phyloP scores from a whole-genome alignment of 2,329 filamentous ascomycete genomes.

The Parafenestella ontariensis region DNA sequence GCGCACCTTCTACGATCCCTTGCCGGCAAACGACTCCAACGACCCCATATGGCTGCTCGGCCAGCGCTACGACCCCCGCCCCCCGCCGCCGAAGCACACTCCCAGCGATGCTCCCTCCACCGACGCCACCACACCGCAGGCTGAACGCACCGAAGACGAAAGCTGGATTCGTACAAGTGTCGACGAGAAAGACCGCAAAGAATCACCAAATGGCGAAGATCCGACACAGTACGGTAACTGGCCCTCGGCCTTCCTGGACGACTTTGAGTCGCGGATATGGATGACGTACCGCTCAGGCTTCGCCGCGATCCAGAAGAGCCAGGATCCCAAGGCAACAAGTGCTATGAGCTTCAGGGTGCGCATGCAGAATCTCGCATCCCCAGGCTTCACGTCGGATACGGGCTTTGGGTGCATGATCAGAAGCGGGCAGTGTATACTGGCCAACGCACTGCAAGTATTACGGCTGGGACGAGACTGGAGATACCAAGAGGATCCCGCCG shows the following conservation, averaged over 20 bases:
- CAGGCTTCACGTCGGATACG: constrained; percentile 88
- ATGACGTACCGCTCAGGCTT: constrained; percentile 96
- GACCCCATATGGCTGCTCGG: constrained; percentile 86
- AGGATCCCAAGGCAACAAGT: constrained; percentile 72
- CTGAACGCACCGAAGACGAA: constrained; percentile 44
- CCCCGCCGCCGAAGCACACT: constrained; percentile 32
- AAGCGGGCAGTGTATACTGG: constrained; percentile 90
- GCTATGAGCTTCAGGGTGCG: constrained; percentile 84
- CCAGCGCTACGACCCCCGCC: constrained; percentile 58
- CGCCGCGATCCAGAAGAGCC: constrained; percentile 77
- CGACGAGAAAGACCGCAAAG: constrained; percentile 73
- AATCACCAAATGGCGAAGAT: constrained; percentile 43
- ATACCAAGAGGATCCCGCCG: constrained; percentile 59
- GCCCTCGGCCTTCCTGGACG: constrained; percentile 85
- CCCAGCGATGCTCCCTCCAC: constrained; percentile 24
- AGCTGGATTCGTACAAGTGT: constrained; percentile 72
- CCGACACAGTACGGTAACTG: constrained; percentile 65
- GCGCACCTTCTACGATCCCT: constrained; percentile 90
- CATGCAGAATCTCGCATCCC: constrained; percentile 81
- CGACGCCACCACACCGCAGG: constrained; percentile 30
- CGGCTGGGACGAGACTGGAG: constrained; percentile 87
- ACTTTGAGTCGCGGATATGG: constrained; percentile 94
- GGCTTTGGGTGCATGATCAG: constrained; percentile 99
- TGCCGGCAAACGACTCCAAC: constrained; percentile 78
- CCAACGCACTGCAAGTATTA: constrained; percentile 79